A percentile compares a stretch with the other conserved stretches of the same genome.
phyloP scores from a whole-genome alignment of 257 asterid genomes.

The Nyctanthes arbortristis region DNA sequence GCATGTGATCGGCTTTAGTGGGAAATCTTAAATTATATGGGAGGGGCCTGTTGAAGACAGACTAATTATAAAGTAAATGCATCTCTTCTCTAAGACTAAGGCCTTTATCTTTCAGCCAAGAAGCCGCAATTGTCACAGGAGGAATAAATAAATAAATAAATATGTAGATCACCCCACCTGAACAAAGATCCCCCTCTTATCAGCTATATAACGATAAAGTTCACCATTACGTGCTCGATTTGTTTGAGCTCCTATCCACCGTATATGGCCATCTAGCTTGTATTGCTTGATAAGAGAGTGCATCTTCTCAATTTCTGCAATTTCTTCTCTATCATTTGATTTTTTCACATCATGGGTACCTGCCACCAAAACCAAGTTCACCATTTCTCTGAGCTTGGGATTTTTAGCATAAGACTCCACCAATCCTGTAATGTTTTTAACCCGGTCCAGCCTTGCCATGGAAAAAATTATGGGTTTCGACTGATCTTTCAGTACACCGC shows the following conservation, averaged over 20 bases:
- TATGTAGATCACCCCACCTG: constrained; percentile 56
- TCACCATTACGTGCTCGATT: constrained; percentile 90
- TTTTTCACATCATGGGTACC: constrained; percentile 75
- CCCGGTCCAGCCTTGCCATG: constrained; percentile 98
- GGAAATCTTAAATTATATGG: not conserved
- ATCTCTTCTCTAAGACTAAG: not conserved
- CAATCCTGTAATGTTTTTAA: constrained; percentile 86
- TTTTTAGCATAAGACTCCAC: constrained; percentile 87
- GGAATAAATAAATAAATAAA: not conserved
- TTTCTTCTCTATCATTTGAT: constrained; percentile 91
- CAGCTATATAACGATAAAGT: constrained; percentile 94
- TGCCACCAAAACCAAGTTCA: constrained; percentile 90
- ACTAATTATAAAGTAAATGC: too few relatives aligned
- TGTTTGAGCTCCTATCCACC: constrained; percentile 87
- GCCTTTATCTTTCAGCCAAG: not conserved
- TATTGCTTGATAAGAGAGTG: constrained; percentile 70
- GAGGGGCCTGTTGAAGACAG: not conserved
- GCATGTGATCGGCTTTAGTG: not conserved
- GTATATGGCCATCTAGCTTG: constrained; percentile 62
- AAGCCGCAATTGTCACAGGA: not conserved
- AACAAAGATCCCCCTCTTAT: constrained; percentile 85
- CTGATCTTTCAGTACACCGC: constrained; percentile 66
- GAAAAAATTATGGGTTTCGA: constrained; percentile 93
- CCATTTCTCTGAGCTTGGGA: constrained; percentile 61
- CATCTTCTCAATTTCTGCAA: constrained; percentile 92